These are phyloP conservation scores for Pouteria glomerata DNA, from an alignment of 148 eudicot genomes.

Conservation along the genomic window DNA sequence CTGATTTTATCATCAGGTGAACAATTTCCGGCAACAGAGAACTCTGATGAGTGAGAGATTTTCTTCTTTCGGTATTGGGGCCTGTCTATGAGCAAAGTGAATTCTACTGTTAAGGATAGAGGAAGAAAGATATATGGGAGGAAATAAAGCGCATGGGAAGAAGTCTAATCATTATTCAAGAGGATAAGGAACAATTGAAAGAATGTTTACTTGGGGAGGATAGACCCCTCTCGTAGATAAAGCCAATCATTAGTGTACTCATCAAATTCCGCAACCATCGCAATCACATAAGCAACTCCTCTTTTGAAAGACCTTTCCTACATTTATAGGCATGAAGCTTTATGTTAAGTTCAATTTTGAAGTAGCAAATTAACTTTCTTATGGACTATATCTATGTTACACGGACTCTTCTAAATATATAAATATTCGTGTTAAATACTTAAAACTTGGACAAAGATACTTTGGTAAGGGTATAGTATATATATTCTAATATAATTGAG, in stretches of 20 bases:
- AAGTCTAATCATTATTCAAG: background rate
- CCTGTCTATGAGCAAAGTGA: constrained; percentile 38
- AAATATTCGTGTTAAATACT: too few species aligned
- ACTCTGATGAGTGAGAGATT: constrained; percentile 40
- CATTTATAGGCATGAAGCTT: constrained; percentile 4
- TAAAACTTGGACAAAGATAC: too few species aligned
- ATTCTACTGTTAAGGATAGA: constrained; percentile 3
- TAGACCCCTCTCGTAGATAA: constrained; percentile 87
- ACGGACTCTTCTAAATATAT: too few species aligned
- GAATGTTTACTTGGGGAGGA: constrained; percentile 74
- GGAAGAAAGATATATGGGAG: background rate
- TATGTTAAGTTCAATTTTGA: background rate
- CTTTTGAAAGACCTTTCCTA: constrained; percentile 84
- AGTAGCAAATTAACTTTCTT: background rate
- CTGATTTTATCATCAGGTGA: constrained; percentile 24
- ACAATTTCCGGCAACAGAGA: constrained; percentile 33
- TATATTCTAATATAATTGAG: too few species aligned
- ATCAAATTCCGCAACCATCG: constrained; percentile 94
- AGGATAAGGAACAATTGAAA: constrained; percentile 11
- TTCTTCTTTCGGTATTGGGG: constrained; percentile 72
- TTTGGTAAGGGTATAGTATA: too few species aligned
- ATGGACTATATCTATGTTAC: background rate
- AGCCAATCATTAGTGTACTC: constrained; percentile 97
- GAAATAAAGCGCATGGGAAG: background rate
- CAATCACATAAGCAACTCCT: constrained; percentile 79